Evolutionary conservation across 257 asterid species (phyloP).

Genomic region (Solanum medicagineum): DNA sequence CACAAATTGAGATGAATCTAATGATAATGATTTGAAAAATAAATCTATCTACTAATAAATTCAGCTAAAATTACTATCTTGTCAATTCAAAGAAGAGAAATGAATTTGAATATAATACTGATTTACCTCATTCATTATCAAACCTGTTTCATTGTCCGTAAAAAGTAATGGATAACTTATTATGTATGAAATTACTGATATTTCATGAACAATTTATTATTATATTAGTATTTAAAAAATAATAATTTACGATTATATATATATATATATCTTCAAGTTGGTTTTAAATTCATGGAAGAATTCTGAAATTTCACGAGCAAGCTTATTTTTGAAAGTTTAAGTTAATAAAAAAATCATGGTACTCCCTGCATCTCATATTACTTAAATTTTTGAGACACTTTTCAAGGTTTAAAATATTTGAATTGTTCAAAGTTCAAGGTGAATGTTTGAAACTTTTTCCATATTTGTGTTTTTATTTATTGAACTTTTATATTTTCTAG

Average conservation of each 20-base stretch:
- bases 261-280: neutral
- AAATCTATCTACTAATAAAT: neutral
- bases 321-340: too few relatives aligned
- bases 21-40: neutral
- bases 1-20: neutral
- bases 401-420: too few relatives aligned
- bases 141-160: neutral
- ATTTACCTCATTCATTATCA: neutral
- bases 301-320: neutral
- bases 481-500: too few relatives aligned
- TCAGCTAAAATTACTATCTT: neutral
- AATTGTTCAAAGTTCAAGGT: too few relatives aligned
- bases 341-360: too few relatives aligned
- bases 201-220: neutral
- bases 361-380: too few relatives aligned
- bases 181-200: neutral
- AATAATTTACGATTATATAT: too few relatives aligned
- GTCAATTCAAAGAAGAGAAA: neutral
- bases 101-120: neutral
- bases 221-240: too few relatives aligned
- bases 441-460: too few relatives aligned
- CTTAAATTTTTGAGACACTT: too few relatives aligned
- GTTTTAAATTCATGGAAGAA: too few relatives aligned
- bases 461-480: too few relatives aligned
- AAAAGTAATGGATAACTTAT: neutral